phyloP scores from a whole-genome alignment of 345 rosid species.

The Aquilaria yunnanensis region DNA sequence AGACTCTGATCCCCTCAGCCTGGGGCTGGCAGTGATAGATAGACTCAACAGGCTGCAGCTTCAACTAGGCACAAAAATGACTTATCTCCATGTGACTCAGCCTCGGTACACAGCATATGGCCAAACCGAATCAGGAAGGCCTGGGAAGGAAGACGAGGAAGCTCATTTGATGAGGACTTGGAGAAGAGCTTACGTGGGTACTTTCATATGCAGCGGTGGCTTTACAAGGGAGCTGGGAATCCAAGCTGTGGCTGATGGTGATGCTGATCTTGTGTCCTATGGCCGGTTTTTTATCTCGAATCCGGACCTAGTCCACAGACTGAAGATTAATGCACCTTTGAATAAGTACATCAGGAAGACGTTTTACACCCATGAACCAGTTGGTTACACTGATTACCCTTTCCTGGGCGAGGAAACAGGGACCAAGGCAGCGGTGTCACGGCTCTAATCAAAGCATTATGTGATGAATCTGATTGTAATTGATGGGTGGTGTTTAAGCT shows the following conservation, averaged over 20 bases:
- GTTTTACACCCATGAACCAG: conserved; percentile 66
- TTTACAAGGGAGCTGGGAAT: conserved; percentile 64
- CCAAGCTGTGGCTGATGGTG: conserved; percentile 56
- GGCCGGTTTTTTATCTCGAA: conserved; percentile 83
- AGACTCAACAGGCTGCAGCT: conserved; percentile 56
- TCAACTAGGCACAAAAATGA: conserved; percentile 39
- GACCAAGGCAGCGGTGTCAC: conserved; percentile 17
- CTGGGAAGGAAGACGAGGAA: conserved; percentile 56
- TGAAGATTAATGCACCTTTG: conserved; percentile 46
- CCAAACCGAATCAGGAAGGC: conserved; percentile 51
- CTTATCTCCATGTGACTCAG: conserved; percentile 79
- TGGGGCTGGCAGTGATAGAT: conserved; percentile 57
- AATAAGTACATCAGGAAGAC: conserved; percentile 59
- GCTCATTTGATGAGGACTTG: conserved; percentile 41
- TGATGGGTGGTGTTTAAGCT: neutral
- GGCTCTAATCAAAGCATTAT: conserved; percentile 14
- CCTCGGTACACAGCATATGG: conserved; percentile 71
- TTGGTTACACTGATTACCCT: conserved; percentile 73
- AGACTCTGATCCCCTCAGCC: conserved; percentile 68
- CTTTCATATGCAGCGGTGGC: conserved; percentile 74
- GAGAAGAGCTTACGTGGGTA: conserved; percentile 56
- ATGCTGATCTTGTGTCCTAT: conserved; percentile 69
- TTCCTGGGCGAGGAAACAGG: conserved; percentile 17
- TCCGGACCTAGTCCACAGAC: conserved; percentile 67
- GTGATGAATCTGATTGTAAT: neutral